phyloP scores from a whole-genome alignment of 371 early-diverging fungal species.

The Lichtheimia ornata region DNA sequence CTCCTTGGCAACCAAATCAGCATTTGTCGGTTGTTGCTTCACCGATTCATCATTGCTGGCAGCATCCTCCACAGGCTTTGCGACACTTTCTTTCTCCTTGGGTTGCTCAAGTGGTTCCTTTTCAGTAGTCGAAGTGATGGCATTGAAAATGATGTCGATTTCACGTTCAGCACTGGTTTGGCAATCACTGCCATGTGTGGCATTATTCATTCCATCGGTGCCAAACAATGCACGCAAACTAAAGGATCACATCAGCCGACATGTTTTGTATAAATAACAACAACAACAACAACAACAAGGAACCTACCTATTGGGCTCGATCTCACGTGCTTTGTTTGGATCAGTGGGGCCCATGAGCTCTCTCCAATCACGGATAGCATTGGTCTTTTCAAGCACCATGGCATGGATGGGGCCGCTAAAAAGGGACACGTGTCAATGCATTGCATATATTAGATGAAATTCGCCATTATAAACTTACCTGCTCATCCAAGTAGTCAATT shows the following conservation, averaged over 20 bases:
- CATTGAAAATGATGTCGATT: slow-evolving; percentile 62
- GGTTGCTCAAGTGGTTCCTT: not conserved
- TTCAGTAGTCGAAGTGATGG: not conserved
- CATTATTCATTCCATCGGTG: slow-evolving; percentile 65
- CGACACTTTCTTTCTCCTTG: not conserved
- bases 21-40: not conserved
- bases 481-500: slow-evolving; percentile 78
- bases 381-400: slow-evolving; percentile 65
- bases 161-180: slow-evolving; percentile 67
- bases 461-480: slow-evolving; percentile 41
- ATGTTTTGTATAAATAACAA: not conserved
- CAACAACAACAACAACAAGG: too few species aligned
- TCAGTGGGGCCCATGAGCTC: slow-evolving; percentile 77
- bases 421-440: slow-evolving; percentile 4
- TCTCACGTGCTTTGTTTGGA: slow-evolving; percentile 63
- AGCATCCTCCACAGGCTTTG: not conserved
- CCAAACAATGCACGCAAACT: slow-evolving; percentile 70
- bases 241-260: slow-evolving; percentile 5
- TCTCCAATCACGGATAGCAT: slow-evolving; percentile 73
- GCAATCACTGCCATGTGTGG: slow-evolving; percentile 77
- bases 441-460: slow-evolving; percentile 5
- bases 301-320: slow-evolving; percentile 52
- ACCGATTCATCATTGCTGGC: not conserved
- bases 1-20: not conserved
- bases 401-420: slow-evolving; percentile 37